phyloP scores from a whole-genome alignment of 1,139 yeast species.

The Blastobotrys proliferans region DNA sequence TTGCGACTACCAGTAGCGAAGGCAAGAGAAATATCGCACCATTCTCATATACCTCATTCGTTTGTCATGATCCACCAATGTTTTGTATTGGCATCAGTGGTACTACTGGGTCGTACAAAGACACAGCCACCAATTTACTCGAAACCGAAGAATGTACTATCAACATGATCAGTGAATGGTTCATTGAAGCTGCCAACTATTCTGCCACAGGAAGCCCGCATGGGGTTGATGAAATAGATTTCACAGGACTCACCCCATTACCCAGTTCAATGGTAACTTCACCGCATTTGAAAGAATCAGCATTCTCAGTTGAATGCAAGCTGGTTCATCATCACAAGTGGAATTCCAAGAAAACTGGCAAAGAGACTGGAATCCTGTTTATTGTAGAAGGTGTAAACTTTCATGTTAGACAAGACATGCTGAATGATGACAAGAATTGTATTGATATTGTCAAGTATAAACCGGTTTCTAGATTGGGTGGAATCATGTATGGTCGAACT shows the following conservation, averaged over 20 bases:
- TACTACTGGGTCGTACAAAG: constrained; percentile 42
- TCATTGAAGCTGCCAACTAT: constrained; percentile 58
- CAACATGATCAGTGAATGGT: constrained; percentile 60
- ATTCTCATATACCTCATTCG: constrained; percentile 51
- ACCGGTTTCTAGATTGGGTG: constrained; percentile 58
- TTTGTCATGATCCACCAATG: constrained; percentile 55
- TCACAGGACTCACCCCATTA: constrained; percentile 51
- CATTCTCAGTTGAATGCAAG: constrained; percentile 56
- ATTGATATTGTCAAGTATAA: constrained; percentile 48
- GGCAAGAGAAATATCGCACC: constrained; percentile 55
- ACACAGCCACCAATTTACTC: constrained; percentile 46
- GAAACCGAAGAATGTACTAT: constrained; percentile 55
- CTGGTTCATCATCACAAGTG: constrained; percentile 45
- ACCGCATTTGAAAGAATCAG: constrained; percentile 57
- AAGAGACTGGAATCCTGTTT: constrained; percentile 41
- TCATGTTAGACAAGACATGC: constrained; percentile 54
- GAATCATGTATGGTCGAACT: constrained; percentile 47
- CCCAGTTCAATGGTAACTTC: constrained; percentile 47
- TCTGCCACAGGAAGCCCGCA: constrained; percentile 47
- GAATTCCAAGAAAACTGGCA: constrained; percentile 42
- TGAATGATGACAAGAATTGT: constrained; percentile 40
- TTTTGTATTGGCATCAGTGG: constrained; percentile 49
- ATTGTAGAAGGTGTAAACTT: constrained; percentile 55
- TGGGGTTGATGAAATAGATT: constrained; percentile 52
- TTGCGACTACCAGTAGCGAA: constrained; percentile 43